These are phyloP conservation scores for Fusarium chuoi DNA, from an alignment of 2,329 filamentous ascomycete genomes.

Conservation along the genomic window DNA sequence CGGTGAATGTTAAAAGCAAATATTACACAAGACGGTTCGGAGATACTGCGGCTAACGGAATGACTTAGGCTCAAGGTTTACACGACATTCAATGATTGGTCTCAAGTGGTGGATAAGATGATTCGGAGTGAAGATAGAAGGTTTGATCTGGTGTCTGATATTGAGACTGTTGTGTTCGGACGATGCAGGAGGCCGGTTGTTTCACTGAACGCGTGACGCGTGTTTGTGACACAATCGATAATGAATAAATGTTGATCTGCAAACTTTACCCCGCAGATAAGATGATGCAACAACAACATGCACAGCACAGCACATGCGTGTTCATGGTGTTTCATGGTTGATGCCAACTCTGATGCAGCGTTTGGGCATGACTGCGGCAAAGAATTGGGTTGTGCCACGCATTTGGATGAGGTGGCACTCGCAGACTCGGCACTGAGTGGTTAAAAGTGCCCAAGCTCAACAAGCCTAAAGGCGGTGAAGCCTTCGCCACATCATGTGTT, in stretches of 20 bases:
- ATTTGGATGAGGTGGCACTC: constrained; percentile 13
- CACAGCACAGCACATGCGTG: not conserved
- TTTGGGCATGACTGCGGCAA: not conserved
- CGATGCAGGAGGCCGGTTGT: not conserved
- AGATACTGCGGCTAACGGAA: not conserved
- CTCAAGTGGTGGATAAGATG: not conserved
- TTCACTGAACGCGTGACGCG: not conserved
- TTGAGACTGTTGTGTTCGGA: too few species aligned
- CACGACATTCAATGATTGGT: not conserved
- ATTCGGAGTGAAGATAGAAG: not conserved
- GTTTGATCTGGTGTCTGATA: not conserved
- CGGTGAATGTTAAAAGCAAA: not conserved
- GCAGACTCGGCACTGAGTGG: not conserved
- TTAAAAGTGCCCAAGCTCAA: not conserved
- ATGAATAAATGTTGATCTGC: not conserved
- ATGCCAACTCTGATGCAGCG: not conserved
- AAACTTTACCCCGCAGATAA: not conserved
- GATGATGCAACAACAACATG: not conserved
- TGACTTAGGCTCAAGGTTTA: not conserved
- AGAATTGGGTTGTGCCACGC: constrained; percentile 2
- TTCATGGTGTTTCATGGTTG: not conserved
- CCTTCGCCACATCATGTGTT: constrained; percentile 25
- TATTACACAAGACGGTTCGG: not conserved
- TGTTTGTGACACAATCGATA: not conserved
- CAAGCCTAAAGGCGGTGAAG: constrained; percentile 28